Evolutionary conservation across 73 alveolate species (phyloP), one percentile per base, ranked within the genome.

Genomic region (Paramecium octaurelia): DNA sequence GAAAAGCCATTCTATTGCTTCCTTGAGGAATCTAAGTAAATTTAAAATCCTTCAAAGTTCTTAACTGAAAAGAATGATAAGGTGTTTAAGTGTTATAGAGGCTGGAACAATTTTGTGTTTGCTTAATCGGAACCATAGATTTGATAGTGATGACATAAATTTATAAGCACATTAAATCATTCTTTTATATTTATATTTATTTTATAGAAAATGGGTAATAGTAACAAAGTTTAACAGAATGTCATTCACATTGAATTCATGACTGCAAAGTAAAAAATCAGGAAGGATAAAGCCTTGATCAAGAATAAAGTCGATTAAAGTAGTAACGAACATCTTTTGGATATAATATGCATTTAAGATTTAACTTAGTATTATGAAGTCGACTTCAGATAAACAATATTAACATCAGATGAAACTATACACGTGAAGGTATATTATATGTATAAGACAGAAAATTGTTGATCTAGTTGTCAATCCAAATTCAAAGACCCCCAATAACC

Each of bases 71-170:
- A 92, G 58, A 99, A 97, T 27, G 31, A 27, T 27, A 27, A 1
- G 31, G 31, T 27, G 31, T 98, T 98, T 29, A 97, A 97, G 88
- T 98, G 97, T 85, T 91, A 97, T 29, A 57, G 98, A 38, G 99
- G 99, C 8, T 96, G 99, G 99, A 92, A 86, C 42, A 99, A 96
- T 93, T 95, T 95, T 73, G 96, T 93, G 73, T 73, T 95, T 68
- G 94, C 92, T 84, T 95, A 95, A 57, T 75, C 89, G 12, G 93
- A 88, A 68, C 89, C 93, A 23, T 88, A 88, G 24, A 88, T 88
- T 10, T 88, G 21, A 46, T 88, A 18, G 31, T 88, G 24, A 88
- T 83, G 42, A 88, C 18, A 29, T 6, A 40, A 42, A 76, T 73
- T 29, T 35, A 54, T 54, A 54, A 54, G 69, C 69, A 54, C 4